Conservation (phyloP, 2,329 filamentous ascomycete species). For the Stachybotrys elegans region DNA sequence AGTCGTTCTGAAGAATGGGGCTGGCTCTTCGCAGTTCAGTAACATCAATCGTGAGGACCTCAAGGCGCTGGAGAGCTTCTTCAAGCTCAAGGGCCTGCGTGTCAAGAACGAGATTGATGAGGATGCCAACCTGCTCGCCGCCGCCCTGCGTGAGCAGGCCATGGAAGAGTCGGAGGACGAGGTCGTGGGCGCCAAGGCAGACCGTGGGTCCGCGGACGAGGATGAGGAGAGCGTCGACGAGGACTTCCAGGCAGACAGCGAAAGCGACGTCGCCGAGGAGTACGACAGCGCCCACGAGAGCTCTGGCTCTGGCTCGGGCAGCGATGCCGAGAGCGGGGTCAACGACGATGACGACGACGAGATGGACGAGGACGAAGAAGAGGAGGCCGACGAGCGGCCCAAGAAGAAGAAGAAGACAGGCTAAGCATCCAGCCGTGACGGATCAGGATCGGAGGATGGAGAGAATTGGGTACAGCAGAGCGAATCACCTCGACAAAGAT, state of each 20-base stretch:
- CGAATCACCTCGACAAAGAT: too few species aligned
- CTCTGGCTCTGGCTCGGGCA: conserved; percentile 64
- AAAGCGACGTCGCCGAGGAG: conserved; percentile 94
- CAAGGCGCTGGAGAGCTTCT: conserved; percentile 93
- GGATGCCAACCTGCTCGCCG: conserved; percentile 75
- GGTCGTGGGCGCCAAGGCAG: conserved; percentile 62
- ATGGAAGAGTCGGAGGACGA: conserved; percentile 83
- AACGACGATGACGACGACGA: conserved; percentile 39
- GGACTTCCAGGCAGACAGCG: conserved; percentile 88
- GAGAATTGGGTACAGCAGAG: not conserved
- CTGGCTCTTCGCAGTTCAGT: conserved; percentile 89
- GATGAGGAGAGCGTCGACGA: conserved; percentile 94
- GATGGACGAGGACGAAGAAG: conserved; percentile 34
- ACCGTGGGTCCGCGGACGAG: conserved; percentile 89
- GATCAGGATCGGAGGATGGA: not conserved
- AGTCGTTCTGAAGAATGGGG: conserved; percentile 81
- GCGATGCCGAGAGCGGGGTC: conserved; percentile 45
- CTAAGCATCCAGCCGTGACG: conserved; percentile 8
- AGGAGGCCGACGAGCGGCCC: conserved; percentile 37
- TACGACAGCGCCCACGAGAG: conserved; percentile 90
- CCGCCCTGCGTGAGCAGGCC: conserved; percentile 77
- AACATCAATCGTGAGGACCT: conserved; percentile 99
- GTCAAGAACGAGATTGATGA: conserved; percentile 99
- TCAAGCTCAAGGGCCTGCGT: conserved; percentile 89
- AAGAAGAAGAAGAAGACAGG: conserved; percentile 46